Conservation (phyloP, 345 rosid species). For the Fremontodendron californicum region DNA sequence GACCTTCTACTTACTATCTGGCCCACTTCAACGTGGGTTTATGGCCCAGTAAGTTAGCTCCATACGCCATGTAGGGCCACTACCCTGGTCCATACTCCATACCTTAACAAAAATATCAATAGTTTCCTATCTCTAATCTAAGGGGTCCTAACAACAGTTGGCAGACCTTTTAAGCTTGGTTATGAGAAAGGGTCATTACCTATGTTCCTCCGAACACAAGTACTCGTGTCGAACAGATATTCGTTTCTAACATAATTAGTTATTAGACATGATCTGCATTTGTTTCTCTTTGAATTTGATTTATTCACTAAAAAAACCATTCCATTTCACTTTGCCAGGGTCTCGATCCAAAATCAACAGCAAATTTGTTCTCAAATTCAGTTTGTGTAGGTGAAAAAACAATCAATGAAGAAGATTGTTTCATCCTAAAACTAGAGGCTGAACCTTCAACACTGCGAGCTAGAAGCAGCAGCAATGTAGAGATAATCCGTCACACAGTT, state of each 20-base stretch:
- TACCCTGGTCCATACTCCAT: too few species aligned
- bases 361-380: conserved; percentile 61
- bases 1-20: not conserved
- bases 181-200: too few species aligned
- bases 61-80: not conserved
- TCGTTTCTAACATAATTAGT: not conserved
- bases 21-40: conserved; percentile 8
- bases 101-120: not conserved
- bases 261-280: not conserved
- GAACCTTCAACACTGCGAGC: conserved; percentile 42
- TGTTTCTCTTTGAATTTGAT: not conserved
- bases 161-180: too few species aligned
- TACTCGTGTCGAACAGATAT: not conserved
- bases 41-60: conserved; percentile 9
- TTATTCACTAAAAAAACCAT: conserved; percentile 1
- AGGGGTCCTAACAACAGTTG: not conserved
- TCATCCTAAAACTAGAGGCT: conserved; percentile 52
- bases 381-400: conserved; percentile 56
- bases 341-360: conserved; percentile 79
- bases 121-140: not conserved
- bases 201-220: too few species aligned
- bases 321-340: conserved; percentile 45
- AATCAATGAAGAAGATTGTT: conserved; percentile 51
- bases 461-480: conserved; percentile 51
- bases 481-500: conserved; percentile 59